Base-by-base conservation (phyloP, 352 stramenopile genomes). In the Phytophthora melonis region DNA sequence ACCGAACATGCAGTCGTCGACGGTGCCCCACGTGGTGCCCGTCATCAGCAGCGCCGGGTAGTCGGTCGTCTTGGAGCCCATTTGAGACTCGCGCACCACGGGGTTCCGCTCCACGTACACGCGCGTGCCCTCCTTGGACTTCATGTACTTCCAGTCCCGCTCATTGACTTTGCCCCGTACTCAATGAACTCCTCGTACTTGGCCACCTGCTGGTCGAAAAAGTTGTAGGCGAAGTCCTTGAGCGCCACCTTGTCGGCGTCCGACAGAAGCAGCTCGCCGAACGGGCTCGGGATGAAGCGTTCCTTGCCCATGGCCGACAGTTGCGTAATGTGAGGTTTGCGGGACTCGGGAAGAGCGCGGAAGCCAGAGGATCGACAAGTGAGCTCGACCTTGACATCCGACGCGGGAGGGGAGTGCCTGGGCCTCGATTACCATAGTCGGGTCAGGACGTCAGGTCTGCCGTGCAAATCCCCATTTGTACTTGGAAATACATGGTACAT, bases 101-200 rank as follows among this genome's bases (percentile, higher is more conserved):
- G 68, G 60, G 54, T 74, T 60, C 8, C 73, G 73, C 30, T 80
- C 73, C 9, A 80, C 68, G 34, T 77, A 80, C 45, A 76, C 67
- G n/a, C 63, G 60, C 7, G 72, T 68, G 27, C 72, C 69, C 5
- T 80, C 73, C 32, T 74, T 68, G n/a, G 68, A 68, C 56, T 77
- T 80, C 63, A 80, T 66, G 58, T 71, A 64, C 36, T 80, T 80
- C 73, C 69, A 80, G 27, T 70, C 63, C 10, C 13, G 19, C 3
- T 61, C 52, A 56, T 86, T 74, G 16, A 84, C 74, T 32, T 72
- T 61, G 1, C n/a, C 41, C 64, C 68, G n/a, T 70, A 56, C 9
- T 68, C 67, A 30, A 72, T 71, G 39, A 80, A 86, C 0, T 65
- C 63, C 68, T 86, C 78, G 39, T 81, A 88, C 27, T 84, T 82